phyloP scores from a whole-genome alignment of 306 rosid species.

The Senna siamea region DNA sequence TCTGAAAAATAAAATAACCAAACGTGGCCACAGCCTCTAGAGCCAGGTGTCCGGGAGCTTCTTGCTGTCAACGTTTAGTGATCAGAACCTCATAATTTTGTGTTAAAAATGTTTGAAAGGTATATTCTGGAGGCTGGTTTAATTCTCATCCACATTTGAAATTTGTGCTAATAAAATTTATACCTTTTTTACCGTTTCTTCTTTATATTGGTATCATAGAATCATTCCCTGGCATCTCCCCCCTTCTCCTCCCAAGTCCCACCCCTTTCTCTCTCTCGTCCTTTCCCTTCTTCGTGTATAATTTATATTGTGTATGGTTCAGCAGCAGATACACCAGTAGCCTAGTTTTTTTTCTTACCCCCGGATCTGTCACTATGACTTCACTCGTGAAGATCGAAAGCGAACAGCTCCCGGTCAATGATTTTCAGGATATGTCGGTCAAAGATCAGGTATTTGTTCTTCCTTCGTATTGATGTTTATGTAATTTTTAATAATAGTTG shows the following conservation, averaged over 20 bases:
- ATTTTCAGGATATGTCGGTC: constrained; percentile 22
- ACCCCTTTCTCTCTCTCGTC: neutral
- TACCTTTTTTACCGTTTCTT: neutral
- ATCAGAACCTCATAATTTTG: neutral
- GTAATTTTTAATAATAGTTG: neutral
- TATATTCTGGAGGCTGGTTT: neutral
- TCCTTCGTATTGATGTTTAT: neutral
- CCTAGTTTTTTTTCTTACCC: neutral
- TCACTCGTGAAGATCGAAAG: constrained; percentile 39
- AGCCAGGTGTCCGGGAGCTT: neutral
- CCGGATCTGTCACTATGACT: constrained; percentile 40
- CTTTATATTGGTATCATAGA: constrained; percentile 17
- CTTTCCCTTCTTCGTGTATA: neutral
- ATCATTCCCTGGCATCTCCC: constrained; percentile 49
- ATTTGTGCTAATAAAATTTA: too few species aligned
- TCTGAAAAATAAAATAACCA: too few species aligned
- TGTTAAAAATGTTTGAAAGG: too few species aligned
- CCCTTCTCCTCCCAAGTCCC: constrained; percentile 9
- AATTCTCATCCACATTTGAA: neutral
- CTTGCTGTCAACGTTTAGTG: neutral
- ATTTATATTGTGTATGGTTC: neutral
- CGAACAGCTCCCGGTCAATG: constrained; percentile 26
- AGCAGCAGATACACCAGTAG: neutral
- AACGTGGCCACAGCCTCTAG: neutral
- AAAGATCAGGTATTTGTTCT: constrained; percentile 44